Conservation (phyloP, 2,329 filamentous ascomycete genomes). For the Cladosporium sp. region DNA sequence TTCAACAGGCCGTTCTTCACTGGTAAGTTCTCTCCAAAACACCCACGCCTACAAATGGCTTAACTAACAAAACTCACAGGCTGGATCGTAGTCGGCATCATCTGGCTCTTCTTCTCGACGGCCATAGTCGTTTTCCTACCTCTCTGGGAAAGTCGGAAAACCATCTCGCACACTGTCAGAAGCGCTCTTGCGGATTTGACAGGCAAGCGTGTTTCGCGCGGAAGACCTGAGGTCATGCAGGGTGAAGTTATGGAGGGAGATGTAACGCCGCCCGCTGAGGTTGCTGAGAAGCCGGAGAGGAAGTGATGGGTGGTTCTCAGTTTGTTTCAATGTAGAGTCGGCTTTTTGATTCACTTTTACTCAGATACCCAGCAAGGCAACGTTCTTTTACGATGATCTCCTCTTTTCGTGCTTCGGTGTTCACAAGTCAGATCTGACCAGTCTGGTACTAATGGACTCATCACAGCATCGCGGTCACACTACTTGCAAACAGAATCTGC, state of each 20-base stretch:
- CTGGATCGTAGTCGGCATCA: slow-evolving; percentile 43
- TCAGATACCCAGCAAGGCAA: too few relatives aligned
- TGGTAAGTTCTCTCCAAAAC: too few relatives aligned
- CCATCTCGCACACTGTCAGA: slow-evolving; percentile 57
- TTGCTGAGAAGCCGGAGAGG: slow-evolving; percentile 22
- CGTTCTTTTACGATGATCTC: too few relatives aligned
- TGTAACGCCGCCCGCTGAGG: slow-evolving; percentile 15
- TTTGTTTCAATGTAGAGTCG: too few relatives aligned
- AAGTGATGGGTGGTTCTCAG: neutral
- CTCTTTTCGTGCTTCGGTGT: too few relatives aligned
- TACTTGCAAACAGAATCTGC: too few relatives aligned
- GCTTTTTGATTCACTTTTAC: too few relatives aligned
- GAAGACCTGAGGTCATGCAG: slow-evolving; percentile 25
- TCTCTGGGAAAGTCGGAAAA: slow-evolving; percentile 70
- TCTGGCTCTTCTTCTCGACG: slow-evolving; percentile 55
- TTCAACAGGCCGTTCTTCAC: slow-evolving; percentile 74
- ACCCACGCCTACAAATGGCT: too few relatives aligned
- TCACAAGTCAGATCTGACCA: too few relatives aligned
- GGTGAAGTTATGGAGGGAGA: slow-evolving; percentile 16
- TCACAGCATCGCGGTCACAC: too few relatives aligned
- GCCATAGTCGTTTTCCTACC: slow-evolving; percentile 76
- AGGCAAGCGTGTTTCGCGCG: slow-evolving; percentile 24
- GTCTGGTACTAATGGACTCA: too few relatives aligned
- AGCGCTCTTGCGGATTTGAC: slow-evolving; percentile 58
- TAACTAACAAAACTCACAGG: slow-evolving; percentile 18